These are phyloP conservation scores for Rhizopogon sp. DNA, from an alignment of 768 basidiomycete genomes.

Conservation along the genomic window DNA sequence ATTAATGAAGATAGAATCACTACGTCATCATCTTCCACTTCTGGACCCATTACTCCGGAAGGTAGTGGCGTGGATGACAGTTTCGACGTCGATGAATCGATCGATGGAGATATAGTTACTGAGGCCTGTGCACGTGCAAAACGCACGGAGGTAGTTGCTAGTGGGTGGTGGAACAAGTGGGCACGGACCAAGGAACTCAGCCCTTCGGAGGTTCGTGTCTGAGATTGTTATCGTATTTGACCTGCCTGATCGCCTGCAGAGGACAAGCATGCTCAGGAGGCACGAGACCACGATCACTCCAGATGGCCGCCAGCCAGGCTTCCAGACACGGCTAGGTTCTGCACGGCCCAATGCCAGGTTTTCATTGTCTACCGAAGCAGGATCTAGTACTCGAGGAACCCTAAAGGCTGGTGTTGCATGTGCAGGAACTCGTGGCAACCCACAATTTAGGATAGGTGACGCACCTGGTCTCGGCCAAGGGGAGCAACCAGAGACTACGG, in stretches of 20 bases:
- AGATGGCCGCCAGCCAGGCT: conserved; percentile 35
- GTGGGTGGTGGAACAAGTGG: conserved; percentile 52
- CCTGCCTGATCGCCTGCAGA: conserved; percentile 17
- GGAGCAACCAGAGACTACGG: background rate
- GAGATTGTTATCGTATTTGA: conserved; percentile 7
- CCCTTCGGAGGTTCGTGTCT: conserved; percentile 12
- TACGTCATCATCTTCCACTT: conserved; percentile 29
- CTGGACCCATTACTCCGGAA: conserved; percentile 30
- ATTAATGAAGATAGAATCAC: conserved; percentile 17
- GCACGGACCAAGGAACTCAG: conserved; percentile 25
- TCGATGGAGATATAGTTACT: conserved; percentile 21
- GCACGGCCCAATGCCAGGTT: conserved; percentile 19
- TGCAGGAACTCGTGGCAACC: background rate
- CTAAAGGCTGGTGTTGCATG: conserved; percentile 6
- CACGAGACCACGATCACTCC: conserved; percentile 44
- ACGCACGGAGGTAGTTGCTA: conserved; percentile 34
- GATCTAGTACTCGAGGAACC: conserved; percentile 15
- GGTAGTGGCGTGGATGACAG: conserved; percentile 10
- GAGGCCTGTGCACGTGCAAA: conserved; percentile 21
- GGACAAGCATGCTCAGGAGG: conserved; percentile 32
- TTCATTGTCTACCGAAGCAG: conserved; percentile 8
- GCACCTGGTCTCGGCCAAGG: background rate
- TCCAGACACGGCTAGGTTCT: conserved; percentile 18
- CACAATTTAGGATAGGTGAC: background rate
- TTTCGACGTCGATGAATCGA: conserved; percentile 10